A percentile compares a stretch with the other conserved stretches of the same genome.
These are phyloP conservation scores for Colletotrichum orchidophilum DNA, from an alignment of 2,329 filamentous ascomycete species.

Conservation along the genomic window DNA sequence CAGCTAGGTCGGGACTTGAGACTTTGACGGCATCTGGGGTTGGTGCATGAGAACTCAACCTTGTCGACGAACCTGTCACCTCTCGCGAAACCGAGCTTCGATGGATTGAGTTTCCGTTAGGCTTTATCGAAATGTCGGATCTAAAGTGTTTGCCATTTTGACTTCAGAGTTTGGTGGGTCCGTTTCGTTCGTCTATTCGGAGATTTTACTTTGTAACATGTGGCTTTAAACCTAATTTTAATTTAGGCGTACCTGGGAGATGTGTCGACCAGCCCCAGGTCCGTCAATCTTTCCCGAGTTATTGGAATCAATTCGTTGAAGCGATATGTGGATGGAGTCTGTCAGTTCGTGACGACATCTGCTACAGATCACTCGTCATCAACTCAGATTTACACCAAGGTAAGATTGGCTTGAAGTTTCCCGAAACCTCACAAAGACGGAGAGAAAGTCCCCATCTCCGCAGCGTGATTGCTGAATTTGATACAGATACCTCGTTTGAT, in stretches of 20 bases:
- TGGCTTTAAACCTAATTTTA: not conserved
- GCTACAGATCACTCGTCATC: not conserved
- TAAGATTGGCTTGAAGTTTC: too few species aligned
- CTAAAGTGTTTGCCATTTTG: too few species aligned
- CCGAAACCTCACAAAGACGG: not conserved
- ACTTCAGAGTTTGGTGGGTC: not conserved
- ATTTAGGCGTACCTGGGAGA: too few species aligned
- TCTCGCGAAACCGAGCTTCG: not conserved
- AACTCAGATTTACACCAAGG: not conserved
- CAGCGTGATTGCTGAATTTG: too few species aligned
- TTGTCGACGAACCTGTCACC: not conserved
- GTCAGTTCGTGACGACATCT: not conserved
- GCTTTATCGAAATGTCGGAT: not conserved
- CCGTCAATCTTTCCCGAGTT: too few species aligned
- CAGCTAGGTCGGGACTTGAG: not conserved
- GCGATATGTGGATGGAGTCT: not conserved
- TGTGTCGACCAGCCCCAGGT: too few species aligned
- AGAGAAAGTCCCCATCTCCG: too few species aligned
- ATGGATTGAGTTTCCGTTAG: fast-evolving
- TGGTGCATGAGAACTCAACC: not conserved
- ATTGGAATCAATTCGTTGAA: not conserved
- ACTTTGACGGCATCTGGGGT: not conserved
- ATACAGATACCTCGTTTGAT: too few species aligned
- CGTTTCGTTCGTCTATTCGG: not conserved
- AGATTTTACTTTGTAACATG: not conserved